These are phyloP conservation scores for Exophiala mesophila DNA, from an alignment of 2,329 filamentous ascomycete species.

Conservation along the genomic window DNA sequence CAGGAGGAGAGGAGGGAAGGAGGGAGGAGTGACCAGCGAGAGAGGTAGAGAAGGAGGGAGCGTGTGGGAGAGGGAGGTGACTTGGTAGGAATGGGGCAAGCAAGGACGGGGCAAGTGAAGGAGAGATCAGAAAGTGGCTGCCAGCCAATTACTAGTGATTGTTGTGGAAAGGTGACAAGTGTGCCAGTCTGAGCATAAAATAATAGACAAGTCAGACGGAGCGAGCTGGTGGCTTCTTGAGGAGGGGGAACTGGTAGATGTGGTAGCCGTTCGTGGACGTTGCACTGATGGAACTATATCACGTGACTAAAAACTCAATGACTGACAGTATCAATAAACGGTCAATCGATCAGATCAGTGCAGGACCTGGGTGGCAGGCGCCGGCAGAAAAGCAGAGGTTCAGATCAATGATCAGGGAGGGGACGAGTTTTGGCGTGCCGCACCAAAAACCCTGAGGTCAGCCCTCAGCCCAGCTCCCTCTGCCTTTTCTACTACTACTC, in stretches of 20 bases:
- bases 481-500: background rate
- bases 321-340: too few relatives aligned
- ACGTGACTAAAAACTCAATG: too few relatives aligned
- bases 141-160: background rate
- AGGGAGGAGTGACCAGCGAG: background rate
- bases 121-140: background rate
- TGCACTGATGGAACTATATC: too few relatives aligned
- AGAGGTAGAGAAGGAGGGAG: background rate
- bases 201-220: background rate
- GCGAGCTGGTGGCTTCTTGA: too few relatives aligned
- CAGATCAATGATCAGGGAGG: conserved; percentile 1
- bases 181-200: background rate
- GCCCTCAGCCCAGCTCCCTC: background rate
- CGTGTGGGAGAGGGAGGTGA: background rate
- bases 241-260: too few relatives aligned
- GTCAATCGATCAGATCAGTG: conserved; percentile 1
- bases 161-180: background rate
- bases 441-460: conserved; percentile 1
- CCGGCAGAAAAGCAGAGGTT: background rate
- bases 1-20: background rate
- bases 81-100: background rate
- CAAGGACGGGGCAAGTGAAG: background rate
- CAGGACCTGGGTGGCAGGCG: background rate
- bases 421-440: conserved; percentile 3
- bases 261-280: too few relatives aligned